Base-by-base conservation (phyloP, 441 rosid species). In the Pelargonium myrrhifolium region DNA sequence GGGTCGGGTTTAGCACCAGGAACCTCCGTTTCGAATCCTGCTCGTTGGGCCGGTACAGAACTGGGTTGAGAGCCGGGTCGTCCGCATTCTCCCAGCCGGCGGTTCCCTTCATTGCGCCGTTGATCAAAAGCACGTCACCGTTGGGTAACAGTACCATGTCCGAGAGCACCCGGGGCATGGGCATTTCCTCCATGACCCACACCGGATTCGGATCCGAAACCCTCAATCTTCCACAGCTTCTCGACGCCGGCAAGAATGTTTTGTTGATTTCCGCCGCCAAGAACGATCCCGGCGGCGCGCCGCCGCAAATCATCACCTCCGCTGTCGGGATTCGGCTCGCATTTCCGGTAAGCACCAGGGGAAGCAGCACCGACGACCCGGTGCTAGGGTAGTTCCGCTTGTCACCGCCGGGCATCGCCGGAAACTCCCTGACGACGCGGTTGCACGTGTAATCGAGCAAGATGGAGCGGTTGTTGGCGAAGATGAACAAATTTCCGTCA, bases 261-360 rank as follows among this genome's bases (percentile, higher is more conserved):
- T 69, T 66, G 10, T 73, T 56, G 40, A 64, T 56, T 14, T 74
- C 70, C 20, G 92, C 77, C 65, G 75, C 80, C 0, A 69, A 43
- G 62, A 75, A 85, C 0, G 87, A 77, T 1, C 91, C 89, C 0
- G 81, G 68, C 1, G 84, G 85, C 37, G 97, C 76, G 0, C 93
- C 95, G 7, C 91, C 95, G 62, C 97, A 90, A 0, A 88, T 76
- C 88, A 90, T 74, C 24, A 90, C 86, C 77, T 85, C 87, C 0
- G 81, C 78, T 9, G 65, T 70, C 0, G 81, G 71, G 24, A 24
- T 39, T n/a, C 59, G 26, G 4, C 20, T 10, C 0, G 14, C 8
- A 0, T 49, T 68, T 12, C 73, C 73, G 65, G 66, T 70, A 51
- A 81, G 70, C 7, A 69, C 68, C 53, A 90, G 64, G 62, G 96